Percentiles rank a stretch among this genome's conserved stretches.
These are phyloP conservation scores for Trichosporon sp. DNA, from an alignment of 1,284 basidiomycete species.

Conservation along the genomic window DNA sequence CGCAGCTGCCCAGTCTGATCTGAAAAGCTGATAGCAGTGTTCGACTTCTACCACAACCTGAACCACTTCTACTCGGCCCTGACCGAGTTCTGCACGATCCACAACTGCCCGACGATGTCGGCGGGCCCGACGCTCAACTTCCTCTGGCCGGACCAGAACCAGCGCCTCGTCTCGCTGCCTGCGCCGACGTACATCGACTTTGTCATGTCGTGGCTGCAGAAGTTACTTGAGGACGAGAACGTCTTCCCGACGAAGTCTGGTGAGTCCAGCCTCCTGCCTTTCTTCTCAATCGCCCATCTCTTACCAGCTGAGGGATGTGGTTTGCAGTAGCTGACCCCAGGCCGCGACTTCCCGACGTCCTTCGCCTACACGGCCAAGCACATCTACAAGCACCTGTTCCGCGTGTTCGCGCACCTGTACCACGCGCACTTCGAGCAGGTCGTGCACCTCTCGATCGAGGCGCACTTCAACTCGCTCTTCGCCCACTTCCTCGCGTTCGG, in stretches of 20 bases:
- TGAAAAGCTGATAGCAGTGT: slow-evolving; percentile 60
- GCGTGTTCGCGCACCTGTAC: slow-evolving; percentile 97
- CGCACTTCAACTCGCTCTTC: slow-evolving; percentile 97
- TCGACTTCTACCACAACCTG: slow-evolving; percentile 92
- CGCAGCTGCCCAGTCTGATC: background rate
- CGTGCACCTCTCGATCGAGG: slow-evolving; percentile 89
- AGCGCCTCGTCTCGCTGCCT: slow-evolving; percentile 86
- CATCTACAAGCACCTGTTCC: slow-evolving; percentile 92
- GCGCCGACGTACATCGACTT: slow-evolving; percentile 98
- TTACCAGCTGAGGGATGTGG: too few species aligned
- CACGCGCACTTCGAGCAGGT: slow-evolving; percentile 88
- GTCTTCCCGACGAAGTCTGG: slow-evolving; percentile 95
- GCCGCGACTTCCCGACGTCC: slow-evolving; percentile 81
- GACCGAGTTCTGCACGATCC: slow-evolving; percentile 87
- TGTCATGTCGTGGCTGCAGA: slow-evolving; percentile 98
- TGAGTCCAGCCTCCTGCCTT: slow-evolving; percentile 48
- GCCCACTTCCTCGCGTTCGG: slow-evolving; percentile 92
- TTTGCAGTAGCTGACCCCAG: slow-evolving; percentile 52
- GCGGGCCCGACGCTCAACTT: slow-evolving; percentile 90
- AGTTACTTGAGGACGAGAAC: slow-evolving; percentile 83
- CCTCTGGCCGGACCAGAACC: slow-evolving; percentile 95
- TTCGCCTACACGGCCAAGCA: slow-evolving; percentile 94
- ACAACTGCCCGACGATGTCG: slow-evolving; percentile 87
- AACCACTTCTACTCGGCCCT: slow-evolving; percentile 97
- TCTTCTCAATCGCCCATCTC: background rate